Conservation (phyloP, 1,139 yeast species). For the Schwanniomyces etchellsii region DNA sequence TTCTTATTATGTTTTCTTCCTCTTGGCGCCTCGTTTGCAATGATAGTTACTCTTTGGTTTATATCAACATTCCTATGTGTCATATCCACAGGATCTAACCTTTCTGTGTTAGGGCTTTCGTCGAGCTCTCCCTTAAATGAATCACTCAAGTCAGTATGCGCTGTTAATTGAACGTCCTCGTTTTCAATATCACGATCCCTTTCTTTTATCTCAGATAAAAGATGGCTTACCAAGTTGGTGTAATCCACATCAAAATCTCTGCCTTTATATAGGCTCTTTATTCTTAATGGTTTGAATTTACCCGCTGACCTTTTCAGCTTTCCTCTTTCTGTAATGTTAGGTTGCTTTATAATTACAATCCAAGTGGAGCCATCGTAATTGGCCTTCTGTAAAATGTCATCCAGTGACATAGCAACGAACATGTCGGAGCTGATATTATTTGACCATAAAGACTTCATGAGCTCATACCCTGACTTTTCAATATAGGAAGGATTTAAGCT, state of each 20-base stretch:
- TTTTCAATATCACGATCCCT: slow-evolving; percentile 15
- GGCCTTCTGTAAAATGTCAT: slow-evolving; percentile 65
- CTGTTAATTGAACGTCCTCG: slow-evolving; percentile 9
- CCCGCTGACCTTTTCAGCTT: slow-evolving; percentile 28
- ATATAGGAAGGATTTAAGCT: slow-evolving; percentile 52
- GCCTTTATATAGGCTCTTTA: slow-evolving; percentile 54
- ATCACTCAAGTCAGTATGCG: slow-evolving; percentile 3
- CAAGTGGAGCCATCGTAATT: slow-evolving; percentile 66
- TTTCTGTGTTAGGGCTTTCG: slow-evolving; percentile 3
- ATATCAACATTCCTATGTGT: slow-evolving; percentile 35
- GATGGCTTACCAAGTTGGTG: slow-evolving; percentile 51
- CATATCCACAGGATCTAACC: slow-evolving; percentile 7
- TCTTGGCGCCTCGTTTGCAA: slow-evolving; percentile 68
- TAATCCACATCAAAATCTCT: slow-evolving; percentile 67
- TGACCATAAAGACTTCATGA: slow-evolving; percentile 65
- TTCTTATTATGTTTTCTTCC: slow-evolving; percentile 69
- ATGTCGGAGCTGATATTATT: slow-evolving; percentile 69
- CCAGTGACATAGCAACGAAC: slow-evolving; percentile 47
- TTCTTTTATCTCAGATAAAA: slow-evolving; percentile 41
- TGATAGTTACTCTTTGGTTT: slow-evolving; percentile 55
- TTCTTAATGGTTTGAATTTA: slow-evolving; percentile 64
- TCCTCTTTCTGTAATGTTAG: slow-evolving; percentile 18
- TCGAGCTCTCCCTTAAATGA: slow-evolving; percentile 4
- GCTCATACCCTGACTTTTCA: slow-evolving; percentile 55
- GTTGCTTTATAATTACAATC: slow-evolving; percentile 69